Base-by-base conservation (phyloP, 192 early-diverging fungal species). In the Gonapodya sp. region DNA sequence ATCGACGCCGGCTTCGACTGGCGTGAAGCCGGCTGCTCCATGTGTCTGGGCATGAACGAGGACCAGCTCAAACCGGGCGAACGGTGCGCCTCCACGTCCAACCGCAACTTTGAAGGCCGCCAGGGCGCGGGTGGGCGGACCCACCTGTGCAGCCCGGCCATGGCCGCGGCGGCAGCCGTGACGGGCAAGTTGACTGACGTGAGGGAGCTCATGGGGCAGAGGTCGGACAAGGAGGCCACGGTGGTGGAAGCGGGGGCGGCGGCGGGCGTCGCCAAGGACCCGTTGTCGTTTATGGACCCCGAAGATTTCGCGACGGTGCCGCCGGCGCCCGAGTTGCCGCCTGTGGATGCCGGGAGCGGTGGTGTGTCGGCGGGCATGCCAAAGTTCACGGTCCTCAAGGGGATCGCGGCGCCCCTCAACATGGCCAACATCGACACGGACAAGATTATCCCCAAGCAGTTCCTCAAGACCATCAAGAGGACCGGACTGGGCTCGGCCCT, bases 371-470 rank as follows among this genome's bases (percentile, higher is more conserved):
- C 73, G 14, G 90, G 90, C 64, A 91, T 93, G 87, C 85, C 88
- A 31, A 79, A 80, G 24, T 93, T 93, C 84, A 92, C 90, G 0
- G 82, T 82, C 73, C 80, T 91, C n/a, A 89, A 88, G 78, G 87
- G 90, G 30, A 83, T 85, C 72, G 86, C 90, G 30, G 90, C 90
- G 0, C 91, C 91, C n/a, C 83, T 93, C 46, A 85, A 82, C 34
- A 85, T 90, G 81, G 73, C 89, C 75, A 93, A 93, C 82, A 85
- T 92, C 35, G 92, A 93, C 84, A 93, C 92, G 32, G 92, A 93
- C 85, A 91, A 89, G 87, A 90, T 93, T 81, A 93, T 93, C 82
- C 92, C 92, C 73, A 93, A 93, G 83, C 91, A 93, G 81, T 93
- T 93, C 85, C 88, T 93, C 72, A 93, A 93, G 83, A 93, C 92